A percentile compares a stretch with the other conserved stretches of the same genome.
These are phyloP conservation scores for Citrus unshiu DNA, from an alignment of 345 rosid genomes.

Conservation along the genomic window DNA sequence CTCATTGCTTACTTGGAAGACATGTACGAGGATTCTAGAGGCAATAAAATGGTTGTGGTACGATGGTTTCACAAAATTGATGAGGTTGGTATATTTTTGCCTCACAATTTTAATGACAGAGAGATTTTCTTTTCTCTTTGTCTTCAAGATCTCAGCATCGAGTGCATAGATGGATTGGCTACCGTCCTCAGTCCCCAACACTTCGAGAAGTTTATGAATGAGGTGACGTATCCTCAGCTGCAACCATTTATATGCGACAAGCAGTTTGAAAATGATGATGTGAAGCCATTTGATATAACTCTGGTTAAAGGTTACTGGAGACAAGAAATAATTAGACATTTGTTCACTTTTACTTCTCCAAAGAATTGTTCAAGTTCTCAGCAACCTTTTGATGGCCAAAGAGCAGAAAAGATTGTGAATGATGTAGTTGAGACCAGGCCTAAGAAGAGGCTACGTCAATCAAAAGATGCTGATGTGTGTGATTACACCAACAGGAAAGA, in stretches of 20 bases:
- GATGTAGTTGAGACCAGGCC: slow-evolving; percentile 36
- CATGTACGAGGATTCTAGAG: slow-evolving; percentile 71
- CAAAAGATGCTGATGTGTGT: slow-evolving; percentile 23
- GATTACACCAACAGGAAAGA: slow-evolving; percentile 16
- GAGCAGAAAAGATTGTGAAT: slow-evolving; percentile 19
- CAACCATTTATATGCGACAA: slow-evolving; percentile 61
- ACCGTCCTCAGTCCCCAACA: slow-evolving; percentile 74
- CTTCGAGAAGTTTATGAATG: slow-evolving; percentile 46
- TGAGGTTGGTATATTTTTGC: slow-evolving; percentile 69
- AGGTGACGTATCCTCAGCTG: slow-evolving; percentile 22
- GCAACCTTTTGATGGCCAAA: slow-evolving; percentile 14
- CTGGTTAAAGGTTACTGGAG: slow-evolving; percentile 75
- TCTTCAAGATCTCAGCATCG: slow-evolving; percentile 84
- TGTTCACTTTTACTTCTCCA: slow-evolving; percentile 24
- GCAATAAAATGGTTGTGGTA: slow-evolving; percentile 70
- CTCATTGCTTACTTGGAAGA: slow-evolving; percentile 82
- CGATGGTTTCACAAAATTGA: slow-evolving; percentile 94
- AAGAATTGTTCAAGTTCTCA: slow-evolving; percentile 23
- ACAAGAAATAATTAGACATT: slow-evolving; percentile 49
- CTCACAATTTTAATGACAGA: slow-evolving; percentile 57
- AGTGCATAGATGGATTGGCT: slow-evolving; percentile 88
- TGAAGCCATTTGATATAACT: slow-evolving; percentile 65
- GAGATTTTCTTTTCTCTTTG: slow-evolving; percentile 84
- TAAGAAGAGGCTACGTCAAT: slow-evolving; percentile 40
- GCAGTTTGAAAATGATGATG: slow-evolving; percentile 50